Evolutionary conservation across 345 rosid genomes (phyloP).

Genomic region (Boechera retrofracta): DNA sequence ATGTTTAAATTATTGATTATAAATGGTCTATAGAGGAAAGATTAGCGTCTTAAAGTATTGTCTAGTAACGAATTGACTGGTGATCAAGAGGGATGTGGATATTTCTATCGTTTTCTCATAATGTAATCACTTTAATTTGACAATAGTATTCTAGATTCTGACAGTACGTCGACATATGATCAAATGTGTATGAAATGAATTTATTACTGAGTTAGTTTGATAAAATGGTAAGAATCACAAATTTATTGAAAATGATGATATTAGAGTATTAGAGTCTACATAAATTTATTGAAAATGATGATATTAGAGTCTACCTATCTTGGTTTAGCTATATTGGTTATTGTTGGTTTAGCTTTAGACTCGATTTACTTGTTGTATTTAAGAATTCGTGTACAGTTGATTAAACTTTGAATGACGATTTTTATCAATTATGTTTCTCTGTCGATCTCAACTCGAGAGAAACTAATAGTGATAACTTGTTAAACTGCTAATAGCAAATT

Average conservation of each 20-base stretch:
- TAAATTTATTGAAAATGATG: background rate
- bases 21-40: constrained; percentile 21
- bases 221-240: background rate
- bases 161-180: constrained; percentile 22
- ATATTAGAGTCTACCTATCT: too few species aligned
- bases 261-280: too few species aligned
- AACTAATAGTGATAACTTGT: too few species aligned
- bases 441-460: too few species aligned
- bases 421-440: too few species aligned
- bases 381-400: too few species aligned
- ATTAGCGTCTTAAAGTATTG: constrained; percentile 28
- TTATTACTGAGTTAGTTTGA: background rate
- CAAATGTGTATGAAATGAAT: constrained; percentile 16
- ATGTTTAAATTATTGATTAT: background rate
- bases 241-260: too few species aligned
- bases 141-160: constrained; percentile 27
- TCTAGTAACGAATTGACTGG: constrained; percentile 9
- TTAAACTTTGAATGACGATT: too few species aligned
- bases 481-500: too few species aligned
- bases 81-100: constrained; percentile 35
- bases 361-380: too few species aligned
- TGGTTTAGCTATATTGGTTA: too few species aligned
- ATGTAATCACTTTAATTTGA: constrained; percentile 4
- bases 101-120: constrained; percentile 38
- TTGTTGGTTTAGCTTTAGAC: too few species aligned